Percentiles rank a stretch among this genome's conserved stretches.
phyloP scores from a whole-genome alignment of 805 yeast species.

The Yamadazyma sp. region DNA sequence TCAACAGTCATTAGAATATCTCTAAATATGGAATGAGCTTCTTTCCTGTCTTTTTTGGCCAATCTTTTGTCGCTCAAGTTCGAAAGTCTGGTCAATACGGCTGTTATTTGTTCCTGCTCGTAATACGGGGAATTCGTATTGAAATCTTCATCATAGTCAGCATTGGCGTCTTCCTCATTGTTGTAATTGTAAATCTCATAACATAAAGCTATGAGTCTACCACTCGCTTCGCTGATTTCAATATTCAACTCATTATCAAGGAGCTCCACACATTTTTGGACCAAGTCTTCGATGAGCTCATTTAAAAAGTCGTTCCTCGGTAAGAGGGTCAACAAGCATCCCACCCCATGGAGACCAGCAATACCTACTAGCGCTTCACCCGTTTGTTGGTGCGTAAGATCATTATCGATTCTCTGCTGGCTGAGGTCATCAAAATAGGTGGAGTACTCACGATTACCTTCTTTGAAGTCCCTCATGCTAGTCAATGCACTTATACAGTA shows the following conservation, averaged over 20 bases:
- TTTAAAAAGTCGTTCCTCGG: conserved; percentile 44
- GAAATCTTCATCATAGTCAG: conserved; percentile 43
- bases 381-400: conserved; percentile 28
- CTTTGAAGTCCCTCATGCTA: conserved; percentile 31
- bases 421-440: conserved; percentile 37
- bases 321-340: conserved; percentile 44
- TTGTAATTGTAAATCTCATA: conserved; percentile 53
- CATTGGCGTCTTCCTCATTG: conserved; percentile 30
- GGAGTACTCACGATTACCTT: conserved; percentile 45
- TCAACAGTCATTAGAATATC: conserved; percentile 54
- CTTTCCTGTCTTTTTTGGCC: conserved; percentile 63
- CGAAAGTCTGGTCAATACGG: conserved; percentile 42
- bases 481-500: conserved; percentile 29
- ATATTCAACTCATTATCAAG: conserved; percentile 41
- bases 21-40: conserved; percentile 57
- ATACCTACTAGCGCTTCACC: conserved; percentile 39
- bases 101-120: conserved; percentile 49
- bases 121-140: conserved; percentile 51
- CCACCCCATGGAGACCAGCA: conserved; percentile 49
- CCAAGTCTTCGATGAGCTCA: conserved; percentile 39
- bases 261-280: conserved; percentile 39
- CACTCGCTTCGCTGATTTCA: conserved; percentile 55
- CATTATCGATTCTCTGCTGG: conserved; percentile 33
- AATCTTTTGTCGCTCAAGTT: conserved; percentile 55
- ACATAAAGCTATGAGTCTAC: conserved; percentile 54